Evolutionary conservation across 352 stramenopile genomes (phyloP), one percentile per base, ranked within the genome.

Genomic region (Thalassiosira mediterranea): DNA sequence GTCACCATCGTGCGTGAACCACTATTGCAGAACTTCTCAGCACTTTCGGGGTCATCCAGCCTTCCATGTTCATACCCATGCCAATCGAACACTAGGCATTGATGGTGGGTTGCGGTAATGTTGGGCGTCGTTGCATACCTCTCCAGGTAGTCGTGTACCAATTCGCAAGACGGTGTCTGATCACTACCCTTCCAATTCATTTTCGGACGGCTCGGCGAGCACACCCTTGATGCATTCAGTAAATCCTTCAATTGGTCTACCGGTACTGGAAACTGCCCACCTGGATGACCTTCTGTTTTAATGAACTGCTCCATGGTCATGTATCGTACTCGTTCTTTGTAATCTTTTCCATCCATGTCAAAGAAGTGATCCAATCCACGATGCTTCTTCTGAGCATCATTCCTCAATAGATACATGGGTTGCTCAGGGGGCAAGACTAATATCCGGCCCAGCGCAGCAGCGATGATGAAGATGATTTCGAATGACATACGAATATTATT

Each of bases 401-500:
- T 66, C 51, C 51, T 74, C 44, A 95, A 58, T 42, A 94, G 79
- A 78, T 96, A 96, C 48, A 95, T 80, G 13, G 70, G 75, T 72
- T 94, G 85, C 19, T 89, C 83, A n/a, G 92, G 89, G 17, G 93
- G 93, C 51, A 97, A 69, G 5, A 97, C 91, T 7, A 97, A 68
- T 17, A 85, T 95, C 51, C 93, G 69, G n/a, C 87, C 91, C n/a
- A 91, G 94, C 37, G 73, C 88, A 53, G 76, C 80, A 21, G 91
- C 91, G 65, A 95, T 84, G 5, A 95, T 66, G 25, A 95, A 75
- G 17, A 95, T 84, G 21, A 91, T 90, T 81, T 97, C 93, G 73
- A 97, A 94, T 15, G 72, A 88, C 90, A 96, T 96, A 52, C 93
- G 86, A 28, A 93, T 89, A 76, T 94, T 94, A 64, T 94, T 94